Conservation (phyloP, 2,329 filamentous ascomycete genomes). For the Epichloe baconii region DNA sequence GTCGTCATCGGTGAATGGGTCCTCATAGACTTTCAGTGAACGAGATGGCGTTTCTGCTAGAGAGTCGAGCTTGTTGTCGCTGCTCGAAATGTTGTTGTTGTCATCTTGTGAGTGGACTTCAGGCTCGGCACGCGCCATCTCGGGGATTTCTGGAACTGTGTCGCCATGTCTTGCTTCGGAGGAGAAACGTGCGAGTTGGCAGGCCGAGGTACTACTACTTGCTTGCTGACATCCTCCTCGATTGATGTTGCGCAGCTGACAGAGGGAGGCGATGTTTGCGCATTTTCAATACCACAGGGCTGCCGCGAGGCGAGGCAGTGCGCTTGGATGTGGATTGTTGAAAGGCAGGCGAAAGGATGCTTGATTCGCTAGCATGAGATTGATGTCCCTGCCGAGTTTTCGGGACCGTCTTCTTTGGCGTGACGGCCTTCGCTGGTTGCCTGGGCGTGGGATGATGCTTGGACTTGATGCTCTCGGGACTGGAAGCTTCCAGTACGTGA, state of each 20-base stretch:
- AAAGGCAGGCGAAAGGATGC: constrained; percentile 31
- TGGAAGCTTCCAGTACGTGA: constrained; percentile 21
- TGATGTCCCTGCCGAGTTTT: constrained; percentile 34
- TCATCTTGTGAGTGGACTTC: not conserved
- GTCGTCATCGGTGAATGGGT: constrained; percentile 41
- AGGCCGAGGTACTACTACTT: constrained; percentile 35
- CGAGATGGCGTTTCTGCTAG: constrained; percentile 19
- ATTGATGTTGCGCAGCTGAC: constrained; percentile 34
- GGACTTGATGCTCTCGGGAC: constrained; percentile 32
- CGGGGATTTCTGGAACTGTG: constrained; percentile 5
- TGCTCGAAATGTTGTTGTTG: not conserved
- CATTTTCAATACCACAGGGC: constrained; percentile 26
- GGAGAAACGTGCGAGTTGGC: constrained; percentile 23
- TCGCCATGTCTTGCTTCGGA: constrained; percentile 11
- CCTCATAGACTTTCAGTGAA: constrained; percentile 46
- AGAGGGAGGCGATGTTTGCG: constrained; percentile 16
- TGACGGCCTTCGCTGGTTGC: constrained; percentile 27
- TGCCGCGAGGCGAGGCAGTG: constrained; percentile 27
- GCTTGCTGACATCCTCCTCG: constrained; percentile 41
- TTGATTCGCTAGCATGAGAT: constrained; percentile 38
- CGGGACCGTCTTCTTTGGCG: constrained; percentile 37
- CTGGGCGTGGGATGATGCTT: constrained; percentile 36
- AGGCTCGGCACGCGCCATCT: constrained; percentile 5
- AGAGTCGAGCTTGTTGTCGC: constrained; percentile 5
- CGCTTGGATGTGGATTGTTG: constrained; percentile 15